These are phyloP conservation scores for Alternaria gansuensis DNA, from an alignment of 2,329 filamentous ascomycete species.

Conservation along the genomic window DNA sequence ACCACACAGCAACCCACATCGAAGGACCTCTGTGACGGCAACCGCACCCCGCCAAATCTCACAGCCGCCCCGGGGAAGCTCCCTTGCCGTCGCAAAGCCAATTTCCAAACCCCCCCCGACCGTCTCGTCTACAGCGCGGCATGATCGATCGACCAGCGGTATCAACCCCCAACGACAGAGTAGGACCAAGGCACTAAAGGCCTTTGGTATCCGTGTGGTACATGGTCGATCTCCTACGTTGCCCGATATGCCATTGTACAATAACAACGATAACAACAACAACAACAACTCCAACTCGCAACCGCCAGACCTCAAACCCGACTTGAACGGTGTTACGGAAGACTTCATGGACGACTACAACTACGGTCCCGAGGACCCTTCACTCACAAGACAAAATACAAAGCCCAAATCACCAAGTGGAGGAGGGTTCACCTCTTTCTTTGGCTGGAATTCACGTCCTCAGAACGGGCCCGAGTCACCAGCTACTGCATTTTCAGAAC, in stretches of 20 bases:
- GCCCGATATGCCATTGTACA: conserved; percentile 51
- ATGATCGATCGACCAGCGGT: conserved; percentile 51
- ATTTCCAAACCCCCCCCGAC: conserved; percentile 6
- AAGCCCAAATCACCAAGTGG: conserved; percentile 56
- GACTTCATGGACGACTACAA: conserved; percentile 50
- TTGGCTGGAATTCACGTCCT: conserved; percentile 69
- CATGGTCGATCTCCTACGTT: conserved; percentile 51
- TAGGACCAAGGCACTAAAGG: conserved; percentile 40
- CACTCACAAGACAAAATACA: conserved; percentile 35
- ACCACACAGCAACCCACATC: conserved; percentile 47
- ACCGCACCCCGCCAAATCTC: conserved; percentile 35
- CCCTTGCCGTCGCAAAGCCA: conserved; percentile 29
- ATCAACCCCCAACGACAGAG: conserved; percentile 41
- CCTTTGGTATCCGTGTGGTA: conserved; percentile 27
- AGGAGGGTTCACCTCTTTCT: conserved; percentile 70
- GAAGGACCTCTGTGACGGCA: conserved; percentile 41
- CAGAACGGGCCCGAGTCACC: conserved; percentile 65
- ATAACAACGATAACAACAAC: too few species aligned
- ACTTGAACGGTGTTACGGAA: conserved; percentile 50
- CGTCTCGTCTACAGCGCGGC: conserved; percentile 36
- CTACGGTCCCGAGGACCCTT: conserved; percentile 42
- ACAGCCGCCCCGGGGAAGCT: conserved; percentile 36
- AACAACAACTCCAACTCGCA: conserved; percentile 28
- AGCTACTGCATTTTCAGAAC: conserved; percentile 70
- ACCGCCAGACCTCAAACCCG: conserved; percentile 46